phyloP scores from a whole-genome alignment of 2,329 filamentous ascomycete species.

The Pseudonectria buxi region DNA sequence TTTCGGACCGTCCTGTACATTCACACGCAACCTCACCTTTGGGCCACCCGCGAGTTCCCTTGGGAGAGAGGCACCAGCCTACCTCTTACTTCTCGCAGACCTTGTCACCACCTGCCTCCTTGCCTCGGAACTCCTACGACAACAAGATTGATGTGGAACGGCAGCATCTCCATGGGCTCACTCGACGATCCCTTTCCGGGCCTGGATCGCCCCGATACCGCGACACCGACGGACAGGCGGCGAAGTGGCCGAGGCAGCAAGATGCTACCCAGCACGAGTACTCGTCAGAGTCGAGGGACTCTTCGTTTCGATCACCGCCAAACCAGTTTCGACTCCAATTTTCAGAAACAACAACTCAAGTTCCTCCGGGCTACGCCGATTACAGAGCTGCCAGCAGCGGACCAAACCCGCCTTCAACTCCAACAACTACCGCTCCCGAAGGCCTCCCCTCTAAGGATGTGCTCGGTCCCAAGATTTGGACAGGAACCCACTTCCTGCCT shows the following conservation, averaged over 20 bases:
- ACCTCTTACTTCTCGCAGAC: conserved; percentile 43
- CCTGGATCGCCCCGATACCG: conserved; percentile 39
- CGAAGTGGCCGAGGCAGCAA: conserved; percentile 32
- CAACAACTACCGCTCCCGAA: conserved; percentile 31
- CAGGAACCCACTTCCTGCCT: conserved; percentile 60
- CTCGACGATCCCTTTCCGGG: conserved; percentile 33
- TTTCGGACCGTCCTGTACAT: conserved; percentile 38
- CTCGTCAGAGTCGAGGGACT: conserved; percentile 36
- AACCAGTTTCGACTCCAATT: conserved; percentile 31
- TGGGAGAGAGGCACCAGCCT: conserved; percentile 33
- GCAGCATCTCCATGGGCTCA: conserved; percentile 21
- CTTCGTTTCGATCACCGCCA: conserved; percentile 26
- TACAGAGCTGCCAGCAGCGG: conserved; percentile 18
- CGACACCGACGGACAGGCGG: conserved; percentile 32
- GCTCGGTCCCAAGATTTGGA: conserved; percentile 63
- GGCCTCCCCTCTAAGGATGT: conserved; percentile 49
- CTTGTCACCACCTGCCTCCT: conserved; percentile 30
- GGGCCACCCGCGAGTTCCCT: conserved; percentile 38
- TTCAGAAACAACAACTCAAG: conserved; percentile 28
- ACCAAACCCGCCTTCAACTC: conserved; percentile 22
- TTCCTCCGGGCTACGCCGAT: conserved; percentile 20
- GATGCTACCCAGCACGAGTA: conserved; percentile 40
- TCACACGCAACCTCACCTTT: conserved; percentile 39
- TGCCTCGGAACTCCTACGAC: conserved; percentile 42
- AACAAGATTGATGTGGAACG: conserved; percentile 38